Conservation (phyloP, 306 rosid species). For the Pterocarpus santalinus region DNA sequence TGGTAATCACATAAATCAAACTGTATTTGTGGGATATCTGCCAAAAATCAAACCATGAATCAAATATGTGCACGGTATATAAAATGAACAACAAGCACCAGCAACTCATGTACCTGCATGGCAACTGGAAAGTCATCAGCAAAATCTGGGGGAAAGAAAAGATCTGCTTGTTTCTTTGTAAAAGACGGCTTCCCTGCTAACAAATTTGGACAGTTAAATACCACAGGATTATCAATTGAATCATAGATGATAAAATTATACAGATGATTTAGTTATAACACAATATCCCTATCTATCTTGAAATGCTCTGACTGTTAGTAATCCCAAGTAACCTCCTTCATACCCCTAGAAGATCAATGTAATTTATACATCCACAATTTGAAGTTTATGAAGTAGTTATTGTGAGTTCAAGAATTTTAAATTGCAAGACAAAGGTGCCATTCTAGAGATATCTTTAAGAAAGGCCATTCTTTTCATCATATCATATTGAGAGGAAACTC, state of each 20-base stretch:
- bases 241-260: constrained; percentile 27
- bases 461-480: not conserved
- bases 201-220: constrained; percentile 39
- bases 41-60: constrained; percentile 41
- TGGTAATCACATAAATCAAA: constrained; percentile 96
- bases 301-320: constrained; percentile 2
- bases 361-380: constrained; percentile 26
- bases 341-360: not conserved
- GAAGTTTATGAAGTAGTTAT: constrained; percentile 16
- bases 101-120: constrained; percentile 80
- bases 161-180: constrained; percentile 97
- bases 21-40: constrained; percentile 97
- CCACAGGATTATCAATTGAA: constrained; percentile 33
- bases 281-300: constrained; percentile 20
- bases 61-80: constrained; percentile 33
- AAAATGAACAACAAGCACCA: constrained; percentile 41
- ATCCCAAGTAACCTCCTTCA: constrained; percentile 37
- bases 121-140: constrained; percentile 98
- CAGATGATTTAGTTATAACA: constrained; percentile 25
- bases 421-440: constrained; percentile 18
- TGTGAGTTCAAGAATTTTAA: constrained; percentile 15
- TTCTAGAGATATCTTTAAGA: not conserved
- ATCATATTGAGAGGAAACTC: not conserved
- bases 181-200: constrained; percentile 93
- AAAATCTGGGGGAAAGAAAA: constrained; percentile 99